Conservation (phyloP, 2,329 filamentous ascomycete genomes). For the Colletotrichum karsti region DNA sequence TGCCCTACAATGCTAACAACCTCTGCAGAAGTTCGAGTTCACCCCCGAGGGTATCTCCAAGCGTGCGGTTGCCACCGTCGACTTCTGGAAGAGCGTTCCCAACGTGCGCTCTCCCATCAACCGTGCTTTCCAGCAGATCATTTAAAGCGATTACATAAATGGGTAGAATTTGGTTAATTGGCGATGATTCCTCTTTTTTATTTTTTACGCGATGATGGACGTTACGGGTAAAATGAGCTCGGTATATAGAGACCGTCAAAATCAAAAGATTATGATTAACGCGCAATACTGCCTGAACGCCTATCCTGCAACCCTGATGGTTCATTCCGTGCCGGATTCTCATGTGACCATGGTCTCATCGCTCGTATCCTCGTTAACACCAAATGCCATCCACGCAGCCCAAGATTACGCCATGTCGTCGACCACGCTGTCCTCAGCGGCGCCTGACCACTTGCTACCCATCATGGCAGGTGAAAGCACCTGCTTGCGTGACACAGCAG, state of each 20-base stretch:
- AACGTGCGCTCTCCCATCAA: constrained; percentile 95
- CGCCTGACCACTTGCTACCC: too few species aligned
- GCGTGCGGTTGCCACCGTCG: constrained; percentile 88
- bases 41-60: constrained; percentile 96
- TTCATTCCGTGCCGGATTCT: background rate
- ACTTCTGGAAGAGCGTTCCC: constrained; percentile 95
- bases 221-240: constrained; percentile 28
- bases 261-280: constrained; percentile 31
- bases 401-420: background rate
- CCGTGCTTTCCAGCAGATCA: constrained; percentile 96
- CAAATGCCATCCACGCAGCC: background rate
- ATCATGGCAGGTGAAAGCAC: too few species aligned
- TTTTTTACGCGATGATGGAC: constrained; percentile 28
- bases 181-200: constrained; percentile 14
- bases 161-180: constrained; percentile 28
- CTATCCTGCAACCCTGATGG: constrained; percentile 4
- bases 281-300: constrained; percentile 17
- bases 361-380: constrained; percentile 15
- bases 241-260: constrained; percentile 30
- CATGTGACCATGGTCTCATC: constrained; percentile 4
- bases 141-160: constrained; percentile 63
- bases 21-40: constrained; percentile 93
- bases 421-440: background rate
- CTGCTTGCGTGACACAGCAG: too few species aligned
- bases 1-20: constrained; percentile 43